phyloP scores from a whole-genome alignment of 2,329 filamentous ascomycete genomes.

The Periconia sp. region DNA sequence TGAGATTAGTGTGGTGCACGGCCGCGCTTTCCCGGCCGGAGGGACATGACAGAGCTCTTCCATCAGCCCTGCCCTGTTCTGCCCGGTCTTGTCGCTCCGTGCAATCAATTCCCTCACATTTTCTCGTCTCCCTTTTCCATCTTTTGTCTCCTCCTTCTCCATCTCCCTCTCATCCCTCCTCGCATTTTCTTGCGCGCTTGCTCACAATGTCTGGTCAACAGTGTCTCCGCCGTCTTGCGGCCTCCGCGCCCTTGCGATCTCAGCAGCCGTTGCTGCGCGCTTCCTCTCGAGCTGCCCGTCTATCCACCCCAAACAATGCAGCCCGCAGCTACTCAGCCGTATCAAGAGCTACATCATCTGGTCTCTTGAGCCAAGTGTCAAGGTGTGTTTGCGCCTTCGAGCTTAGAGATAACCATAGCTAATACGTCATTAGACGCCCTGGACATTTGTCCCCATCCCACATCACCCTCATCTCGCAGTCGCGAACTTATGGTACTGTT shows the following conservation, averaged over 20 bases:
- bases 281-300: conserved; percentile 24
- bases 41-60: conserved; percentile 28
- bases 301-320: conserved; percentile 19
- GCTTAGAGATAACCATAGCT: conserved; percentile 6
- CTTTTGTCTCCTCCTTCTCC: conserved; percentile 5
- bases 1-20: conserved; percentile 14
- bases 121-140: background rate
- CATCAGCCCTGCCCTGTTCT: conserved; percentile 15
- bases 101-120: conserved; percentile 34
- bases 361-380: conserved; percentile 33
- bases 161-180: conserved; percentile 1
- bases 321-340: conserved; percentile 39
- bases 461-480: conserved; percentile 32
- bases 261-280: conserved; percentile 31
- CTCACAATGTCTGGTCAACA: conserved; percentile 39
- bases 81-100: conserved; percentile 5
- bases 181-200: conserved; percentile 4
- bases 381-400: conserved; percentile 24
- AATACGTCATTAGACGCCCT: conserved; percentile 28
- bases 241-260: conserved; percentile 29
- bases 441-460: conserved; percentile 28
- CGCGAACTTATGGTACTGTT: conserved; percentile 37
- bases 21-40: conserved; percentile 23
- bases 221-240: conserved; percentile 41
- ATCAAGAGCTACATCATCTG: conserved; percentile 34